Evolutionary conservation across 495 filamentous ascomycete species (phyloP).

Genomic region (Staphylotrichum longicolle): DNA sequence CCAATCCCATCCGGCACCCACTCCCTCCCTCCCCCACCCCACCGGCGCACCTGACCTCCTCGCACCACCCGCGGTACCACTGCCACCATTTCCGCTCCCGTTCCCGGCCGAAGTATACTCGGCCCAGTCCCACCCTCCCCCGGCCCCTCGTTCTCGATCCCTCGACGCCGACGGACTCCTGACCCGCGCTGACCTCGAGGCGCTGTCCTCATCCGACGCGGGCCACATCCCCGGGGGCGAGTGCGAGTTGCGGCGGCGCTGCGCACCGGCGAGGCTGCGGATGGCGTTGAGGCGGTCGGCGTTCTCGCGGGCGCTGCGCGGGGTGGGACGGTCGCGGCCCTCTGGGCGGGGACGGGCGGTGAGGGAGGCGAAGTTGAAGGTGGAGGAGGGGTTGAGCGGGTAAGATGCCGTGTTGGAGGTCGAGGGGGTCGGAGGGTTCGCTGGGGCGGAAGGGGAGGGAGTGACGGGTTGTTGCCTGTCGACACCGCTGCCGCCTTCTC

Average conservation of each 20-base stretch:
- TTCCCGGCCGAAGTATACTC: neutral
- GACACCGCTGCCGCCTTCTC: slow-evolving; percentile 1
- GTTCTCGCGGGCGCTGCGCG: slow-evolving; percentile 24
- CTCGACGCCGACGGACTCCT: slow-evolving; percentile 18
- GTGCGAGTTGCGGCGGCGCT: slow-evolving; percentile 15
- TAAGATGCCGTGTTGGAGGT: neutral
- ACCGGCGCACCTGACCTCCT: too few relatives aligned
- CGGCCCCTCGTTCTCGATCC: neutral
- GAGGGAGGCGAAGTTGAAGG: neutral
- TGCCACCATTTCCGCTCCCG: slow-evolving; percentile 2
- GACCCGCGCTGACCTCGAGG: slow-evolving; percentile 6
- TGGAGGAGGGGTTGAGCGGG: neutral
- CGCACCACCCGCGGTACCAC: too few relatives aligned
- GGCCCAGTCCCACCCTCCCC: neutral
- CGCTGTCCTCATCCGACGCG: neutral
- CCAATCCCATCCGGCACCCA: slow-evolving; percentile 6
- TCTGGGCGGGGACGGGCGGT: neutral
- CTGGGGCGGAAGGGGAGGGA: neutral
- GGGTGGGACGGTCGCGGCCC: neutral
- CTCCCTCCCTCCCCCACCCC: neutral
- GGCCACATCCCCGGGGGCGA: slow-evolving; percentile 18
- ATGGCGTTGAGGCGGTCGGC: slow-evolving; percentile 27
- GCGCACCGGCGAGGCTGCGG: slow-evolving; percentile 19
- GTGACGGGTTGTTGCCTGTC: neutral
- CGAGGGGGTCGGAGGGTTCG: neutral